These are phyloP conservation scores for Bauhinia variegata DNA, from an alignment of 306 rosid genomes.

Conservation along the genomic window DNA sequence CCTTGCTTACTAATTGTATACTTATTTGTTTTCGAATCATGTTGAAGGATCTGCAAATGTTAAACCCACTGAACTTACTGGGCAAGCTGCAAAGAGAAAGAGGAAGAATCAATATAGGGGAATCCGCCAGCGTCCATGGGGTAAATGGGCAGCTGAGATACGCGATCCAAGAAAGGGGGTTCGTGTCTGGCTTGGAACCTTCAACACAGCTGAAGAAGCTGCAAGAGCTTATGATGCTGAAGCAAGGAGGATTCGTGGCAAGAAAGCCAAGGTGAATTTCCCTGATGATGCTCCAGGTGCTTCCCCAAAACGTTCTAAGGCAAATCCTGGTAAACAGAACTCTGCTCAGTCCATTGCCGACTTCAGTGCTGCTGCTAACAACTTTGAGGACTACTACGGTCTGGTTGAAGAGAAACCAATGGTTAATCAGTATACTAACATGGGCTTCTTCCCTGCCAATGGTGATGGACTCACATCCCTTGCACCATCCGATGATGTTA, in stretches of 20 bases:
- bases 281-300: constrained; percentile 63
- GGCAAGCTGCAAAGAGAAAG: constrained; percentile 71
- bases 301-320: constrained; percentile 54
- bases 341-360: constrained; percentile 50
- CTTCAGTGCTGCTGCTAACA: constrained; percentile 40
- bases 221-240: constrained; percentile 96
- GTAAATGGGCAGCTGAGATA: constrained; percentile 99
- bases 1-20: neutral
- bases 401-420: constrained; percentile 73
- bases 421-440: constrained; percentile 51
- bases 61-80: constrained; percentile 59
- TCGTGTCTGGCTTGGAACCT: constrained; percentile 98
- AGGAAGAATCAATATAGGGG: constrained; percentile 92
- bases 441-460: constrained; percentile 44
- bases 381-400: constrained; percentile 47
- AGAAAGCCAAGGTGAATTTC: constrained; percentile 93
- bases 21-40: constrained; percentile 19
- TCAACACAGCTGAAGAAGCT: constrained; percentile 98
- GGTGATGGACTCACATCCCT: constrained; percentile 43
- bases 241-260: constrained; percentile 92
- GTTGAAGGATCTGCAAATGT: constrained; percentile 55
- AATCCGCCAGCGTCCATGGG: constrained; percentile 99
- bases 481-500: constrained; percentile 42
- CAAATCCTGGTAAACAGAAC: constrained; percentile 43
- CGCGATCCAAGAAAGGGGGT: constrained; percentile 97